Evolutionary conservation across 2,329 filamentous ascomycete species (phyloP).

Genomic region (Stachybotrys elegans): DNA sequence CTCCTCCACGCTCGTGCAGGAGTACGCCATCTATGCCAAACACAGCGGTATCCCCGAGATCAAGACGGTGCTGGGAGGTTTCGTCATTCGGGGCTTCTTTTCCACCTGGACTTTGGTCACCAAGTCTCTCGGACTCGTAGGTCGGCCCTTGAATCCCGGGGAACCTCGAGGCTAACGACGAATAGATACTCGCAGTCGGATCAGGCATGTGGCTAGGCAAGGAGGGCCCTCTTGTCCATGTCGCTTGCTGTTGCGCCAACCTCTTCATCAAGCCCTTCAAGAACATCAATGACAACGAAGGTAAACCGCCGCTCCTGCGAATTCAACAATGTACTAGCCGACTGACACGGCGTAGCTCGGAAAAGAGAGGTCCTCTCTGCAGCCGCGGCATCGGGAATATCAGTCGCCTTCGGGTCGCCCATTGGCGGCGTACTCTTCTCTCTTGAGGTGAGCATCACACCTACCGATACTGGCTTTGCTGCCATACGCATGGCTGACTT

Average conservation of each 20-base stretch:
- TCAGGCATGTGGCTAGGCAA: constrained; percentile 97
- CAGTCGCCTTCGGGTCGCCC: constrained; percentile 88
- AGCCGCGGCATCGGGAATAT: constrained; percentile 86
- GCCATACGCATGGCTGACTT: constrained; percentile 8
- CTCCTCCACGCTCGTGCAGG: constrained; percentile 74
- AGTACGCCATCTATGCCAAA: constrained; percentile 82
- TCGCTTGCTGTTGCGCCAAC: constrained; percentile 94
- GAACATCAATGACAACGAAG: constrained; percentile 79
- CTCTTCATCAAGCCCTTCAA: constrained; percentile 86
- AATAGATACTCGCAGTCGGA: constrained; percentile 78
- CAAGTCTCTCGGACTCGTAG: constrained; percentile 82
- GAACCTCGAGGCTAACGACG: constrained; percentile 16
- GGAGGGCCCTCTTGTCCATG: constrained; percentile 91
- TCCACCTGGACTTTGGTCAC: constrained; percentile 83
- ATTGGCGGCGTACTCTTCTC: constrained; percentile 94
- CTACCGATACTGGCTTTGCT: not conserved
- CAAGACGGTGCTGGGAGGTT: constrained; percentile 91
- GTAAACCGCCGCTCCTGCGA: constrained; percentile 34
- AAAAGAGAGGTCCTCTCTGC: constrained; percentile 92
- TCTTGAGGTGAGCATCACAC: constrained; percentile 58
- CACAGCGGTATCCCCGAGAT: constrained; percentile 97
- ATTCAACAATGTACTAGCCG: not conserved
- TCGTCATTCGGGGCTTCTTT: constrained; percentile 84
- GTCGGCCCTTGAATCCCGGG: constrained; percentile 12
- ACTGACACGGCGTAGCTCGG: constrained; percentile 53